phyloP scores from a whole-genome alignment of 768 basidiomycete genomes.

The Naganishia friedmannii region DNA sequence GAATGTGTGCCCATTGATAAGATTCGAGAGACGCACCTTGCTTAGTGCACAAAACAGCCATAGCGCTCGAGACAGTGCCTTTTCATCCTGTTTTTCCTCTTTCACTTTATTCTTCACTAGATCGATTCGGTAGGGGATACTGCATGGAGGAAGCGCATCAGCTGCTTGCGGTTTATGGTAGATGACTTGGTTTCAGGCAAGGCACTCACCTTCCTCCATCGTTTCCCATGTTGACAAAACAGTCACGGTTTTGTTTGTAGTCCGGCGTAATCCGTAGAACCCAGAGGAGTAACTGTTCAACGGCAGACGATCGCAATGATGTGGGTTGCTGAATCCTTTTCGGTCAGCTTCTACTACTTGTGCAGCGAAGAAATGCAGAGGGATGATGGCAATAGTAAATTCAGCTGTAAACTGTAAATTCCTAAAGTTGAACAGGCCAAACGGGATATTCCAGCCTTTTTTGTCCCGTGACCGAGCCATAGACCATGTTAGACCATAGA shows the following conservation, averaged over 20 bases:
- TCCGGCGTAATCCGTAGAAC: not conserved
- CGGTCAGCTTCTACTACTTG: too few relatives aligned
- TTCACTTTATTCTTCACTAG: constrained; percentile 57
- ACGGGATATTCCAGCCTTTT: not conserved
- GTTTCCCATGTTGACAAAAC: constrained; percentile 35
- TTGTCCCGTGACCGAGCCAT: not conserved
- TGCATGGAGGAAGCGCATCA: constrained; percentile 22
- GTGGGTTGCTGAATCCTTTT: too few relatives aligned
- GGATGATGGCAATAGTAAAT: not conserved
- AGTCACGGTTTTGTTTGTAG: not conserved
- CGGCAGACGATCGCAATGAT: too few relatives aligned
- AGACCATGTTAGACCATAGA: too few relatives aligned
- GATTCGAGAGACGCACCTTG: constrained; percentile 62
- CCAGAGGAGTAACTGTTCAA: not conserved
- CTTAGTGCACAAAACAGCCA: constrained; percentile 95
- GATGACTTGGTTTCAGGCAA: too few relatives aligned
- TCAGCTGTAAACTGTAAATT: not conserved
- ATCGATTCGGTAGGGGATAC: constrained; percentile 53
- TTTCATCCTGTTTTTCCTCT: constrained; percentile 77
- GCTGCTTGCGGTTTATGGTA: not conserved
- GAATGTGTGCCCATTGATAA: constrained; percentile 18
- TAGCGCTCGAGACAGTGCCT: constrained; percentile 77
- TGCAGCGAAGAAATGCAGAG: too few relatives aligned
- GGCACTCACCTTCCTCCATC: constrained; percentile 41
- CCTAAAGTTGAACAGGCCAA: not conserved